Base-by-base conservation (phyloP, 164 flowering plant genomes). In the Euptelea pleiosperma region DNA sequence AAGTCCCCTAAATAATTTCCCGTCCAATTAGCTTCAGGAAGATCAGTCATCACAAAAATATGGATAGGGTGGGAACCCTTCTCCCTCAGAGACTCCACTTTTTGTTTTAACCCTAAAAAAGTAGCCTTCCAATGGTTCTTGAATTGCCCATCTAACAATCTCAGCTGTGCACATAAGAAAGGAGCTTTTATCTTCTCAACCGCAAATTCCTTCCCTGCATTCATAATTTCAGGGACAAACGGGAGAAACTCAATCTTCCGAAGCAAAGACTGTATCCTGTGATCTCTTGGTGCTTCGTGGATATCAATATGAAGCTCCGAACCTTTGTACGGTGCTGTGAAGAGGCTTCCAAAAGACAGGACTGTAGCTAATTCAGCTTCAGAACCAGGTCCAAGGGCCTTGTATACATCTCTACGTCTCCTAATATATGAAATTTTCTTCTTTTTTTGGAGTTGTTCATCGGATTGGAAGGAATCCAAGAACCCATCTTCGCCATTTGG, bases 11-110 rank as follows among this genome's bases (percentile, higher is more conserved):
- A 74, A 58, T 81, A 94, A 58, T 57, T 86, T 45, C 79, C 80
- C 0, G 82, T 76, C 99, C 99, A 91, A 69, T 91, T 87, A 48
- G 72, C 55, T 66, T 57, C 65, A 49, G 91, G 88, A 67, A 91
- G 93, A 84, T 94, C 99, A n/a, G 99, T 91, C 97, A 94, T 94
- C 31, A 94, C 67, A 70, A 88, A 94, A 42, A 94, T 70, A 64
- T 75, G 78, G 45, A 86, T 41, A 5, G 86, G 93, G 26, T 57
- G 70, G 46, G 73, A 35, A 55, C 65, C 69, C 16, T 72, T 66
- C 41, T 75, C 57, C 57, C 45, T 59, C 37, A 94, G 59, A n/a
- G 69, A 58, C 37, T 85, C 83, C 11, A 91, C 24, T 44, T 80
- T 81, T 49, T 84, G 77, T 62, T 75, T 72, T 47, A 94, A 69